Evolutionary conservation across 2,329 filamentous ascomycete species (phyloP).

Genomic region (Sporothrix curviconia): DNA sequence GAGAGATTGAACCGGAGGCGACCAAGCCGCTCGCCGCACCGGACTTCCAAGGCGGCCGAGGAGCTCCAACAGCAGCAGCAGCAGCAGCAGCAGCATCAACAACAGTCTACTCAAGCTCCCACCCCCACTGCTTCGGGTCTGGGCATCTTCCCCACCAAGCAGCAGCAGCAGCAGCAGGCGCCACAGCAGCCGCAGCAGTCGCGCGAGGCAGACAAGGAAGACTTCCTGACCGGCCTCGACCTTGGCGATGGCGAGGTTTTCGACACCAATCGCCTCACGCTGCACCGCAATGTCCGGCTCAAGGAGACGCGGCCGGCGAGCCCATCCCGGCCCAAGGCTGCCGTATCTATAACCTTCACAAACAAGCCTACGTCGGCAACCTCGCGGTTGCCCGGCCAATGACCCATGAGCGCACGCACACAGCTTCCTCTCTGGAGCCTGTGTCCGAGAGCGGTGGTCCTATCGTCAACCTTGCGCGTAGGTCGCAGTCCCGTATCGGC

Average conservation of each 20-base stretch:
- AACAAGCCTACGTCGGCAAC: constrained; percentile 55
- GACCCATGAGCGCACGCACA: constrained; percentile 58
- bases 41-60: constrained; percentile 21
- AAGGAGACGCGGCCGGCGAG: constrained; percentile 65
- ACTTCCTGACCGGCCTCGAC: constrained; percentile 81
- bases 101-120: not conserved
- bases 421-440: constrained; percentile 75
- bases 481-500: constrained; percentile 60
- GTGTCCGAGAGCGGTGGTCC: constrained; percentile 84
- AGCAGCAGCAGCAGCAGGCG: too few relatives aligned
- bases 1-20: constrained; percentile 70
- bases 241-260: constrained; percentile 79
- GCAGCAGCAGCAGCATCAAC: constrained; percentile 17
- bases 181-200: constrained; percentile 22
- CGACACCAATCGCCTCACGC: constrained; percentile 68
- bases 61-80: constrained; percentile 27
- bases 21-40: constrained; percentile 51
- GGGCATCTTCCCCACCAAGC: constrained; percentile 15
- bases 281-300: constrained; percentile 88
- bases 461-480: constrained; percentile 49
- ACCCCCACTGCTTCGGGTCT: constrained; percentile 4
- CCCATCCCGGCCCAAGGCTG: constrained; percentile 63
- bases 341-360: constrained; percentile 85
- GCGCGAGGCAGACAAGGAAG: constrained; percentile 53
- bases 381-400: constrained; percentile 78